These are phyloP conservation scores for Cryptosporidium canis DNA, from an alignment of 169 alveolate genomes.

Conservation along the genomic window DNA sequence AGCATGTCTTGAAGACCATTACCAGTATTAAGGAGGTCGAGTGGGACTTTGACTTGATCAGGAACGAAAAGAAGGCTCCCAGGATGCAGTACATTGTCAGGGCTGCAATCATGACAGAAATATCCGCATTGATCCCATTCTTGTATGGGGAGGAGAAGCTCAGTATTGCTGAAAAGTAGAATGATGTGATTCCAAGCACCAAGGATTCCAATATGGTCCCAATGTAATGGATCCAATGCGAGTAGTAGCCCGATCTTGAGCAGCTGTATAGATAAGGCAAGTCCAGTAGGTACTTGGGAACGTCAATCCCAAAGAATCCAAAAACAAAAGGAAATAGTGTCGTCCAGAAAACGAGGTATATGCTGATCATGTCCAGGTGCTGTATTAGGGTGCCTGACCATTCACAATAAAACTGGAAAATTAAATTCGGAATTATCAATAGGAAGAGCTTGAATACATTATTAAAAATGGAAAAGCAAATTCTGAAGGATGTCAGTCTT, in stretches of 20 bases:
- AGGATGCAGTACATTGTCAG: conserved; percentile 19
- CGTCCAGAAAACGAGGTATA: conserved; percentile 17
- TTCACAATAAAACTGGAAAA: conserved; percentile 37
- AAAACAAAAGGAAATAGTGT: conserved; percentile 1
- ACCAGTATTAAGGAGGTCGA: background rate
- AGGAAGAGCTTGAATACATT: conserved; percentile 6
- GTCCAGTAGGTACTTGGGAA: conserved; percentile 29
- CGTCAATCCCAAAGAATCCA: conserved; percentile 43
- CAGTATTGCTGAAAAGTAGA: conserved; percentile 7
- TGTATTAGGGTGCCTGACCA: conserved; percentile 52
- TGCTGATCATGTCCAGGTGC: background rate
- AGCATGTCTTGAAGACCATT: background rate
- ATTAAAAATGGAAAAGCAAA: background rate
- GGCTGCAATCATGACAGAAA: conserved; percentile 2
- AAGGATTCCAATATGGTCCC: background rate
- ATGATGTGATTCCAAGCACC: background rate
- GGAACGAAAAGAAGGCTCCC: conserved; percentile 34
- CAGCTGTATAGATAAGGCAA: conserved; percentile 26
- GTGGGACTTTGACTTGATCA: conserved; percentile 1
- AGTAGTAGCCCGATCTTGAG: conserved; percentile 38
- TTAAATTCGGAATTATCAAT: conserved; percentile 15
- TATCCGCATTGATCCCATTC: conserved; percentile 21
- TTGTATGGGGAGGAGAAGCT: background rate
- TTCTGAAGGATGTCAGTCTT: conserved; percentile 33
- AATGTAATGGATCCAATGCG: conserved; percentile 18